These are phyloP conservation scores for Gelatoporia subvermispora DNA, from an alignment of 768 basidiomycete species.

Conservation along the genomic window DNA sequence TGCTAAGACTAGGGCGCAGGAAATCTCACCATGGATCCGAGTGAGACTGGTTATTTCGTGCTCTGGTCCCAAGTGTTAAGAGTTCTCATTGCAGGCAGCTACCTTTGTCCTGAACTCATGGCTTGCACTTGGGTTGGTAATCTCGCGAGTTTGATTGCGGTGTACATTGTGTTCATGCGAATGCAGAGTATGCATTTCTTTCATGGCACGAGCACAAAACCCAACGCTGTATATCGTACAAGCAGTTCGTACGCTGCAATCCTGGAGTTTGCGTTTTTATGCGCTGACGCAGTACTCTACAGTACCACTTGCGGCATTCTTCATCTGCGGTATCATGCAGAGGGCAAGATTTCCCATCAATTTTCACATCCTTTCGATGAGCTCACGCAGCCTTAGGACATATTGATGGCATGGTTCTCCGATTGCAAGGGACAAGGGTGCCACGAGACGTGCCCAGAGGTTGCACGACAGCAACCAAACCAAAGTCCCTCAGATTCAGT, in stretches of 20 bases:
- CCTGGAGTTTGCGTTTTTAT: not conserved
- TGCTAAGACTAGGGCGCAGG: constrained; percentile 8
- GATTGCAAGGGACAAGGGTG: constrained; percentile 1
- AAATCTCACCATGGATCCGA: constrained; percentile 18
- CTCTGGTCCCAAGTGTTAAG: not conserved
- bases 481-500: no score
- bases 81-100: constrained; percentile 8
- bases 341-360: constrained; percentile 26
- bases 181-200: constrained; percentile 13
- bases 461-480: not conserved
- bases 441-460: not conserved
- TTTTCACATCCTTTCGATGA: no score
- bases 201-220: constrained; percentile 7
- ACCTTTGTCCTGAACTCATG: constrained; percentile 44
- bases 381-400: constrained; percentile 5
- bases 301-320: constrained; percentile 47
- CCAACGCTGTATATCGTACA: constrained; percentile 43
- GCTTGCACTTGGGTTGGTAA: constrained; percentile 35
- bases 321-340: constrained; percentile 44
- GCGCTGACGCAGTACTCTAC: constrained; percentile 3
- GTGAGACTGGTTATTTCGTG: constrained; percentile 7
- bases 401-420: constrained; percentile 8
- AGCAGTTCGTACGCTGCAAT: constrained; percentile 38
- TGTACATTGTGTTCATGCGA: not conserved
- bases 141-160: not conserved